These are phyloP conservation scores for Diaporthe destruens DNA, from an alignment of 2,329 filamentous ascomycete genomes.

Conservation along the genomic window DNA sequence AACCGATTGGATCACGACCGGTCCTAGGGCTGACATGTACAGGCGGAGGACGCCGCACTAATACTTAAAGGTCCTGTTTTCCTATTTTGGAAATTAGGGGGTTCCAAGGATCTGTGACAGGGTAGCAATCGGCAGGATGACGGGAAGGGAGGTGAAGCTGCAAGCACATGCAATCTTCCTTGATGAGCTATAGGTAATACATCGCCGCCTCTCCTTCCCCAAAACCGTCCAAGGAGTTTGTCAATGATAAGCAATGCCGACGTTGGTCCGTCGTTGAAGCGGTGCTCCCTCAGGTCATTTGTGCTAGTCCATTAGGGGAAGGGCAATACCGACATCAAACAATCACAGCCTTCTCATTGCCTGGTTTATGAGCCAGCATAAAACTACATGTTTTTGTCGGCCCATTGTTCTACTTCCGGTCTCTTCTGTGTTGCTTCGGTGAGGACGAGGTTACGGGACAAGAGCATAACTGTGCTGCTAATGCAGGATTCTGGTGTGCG, in stretches of 20 bases:
- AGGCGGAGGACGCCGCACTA: not conserved
- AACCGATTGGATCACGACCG: not conserved
- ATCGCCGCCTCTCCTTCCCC: not conserved
- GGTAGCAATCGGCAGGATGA: not conserved
- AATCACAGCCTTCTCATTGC: not conserved
- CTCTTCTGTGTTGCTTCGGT: not conserved
- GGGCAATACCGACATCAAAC: too few species aligned
- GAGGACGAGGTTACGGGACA: not conserved
- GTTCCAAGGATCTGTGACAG: not conserved
- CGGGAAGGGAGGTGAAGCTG: not conserved
- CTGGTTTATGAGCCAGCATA: not conserved
- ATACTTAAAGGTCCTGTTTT: not conserved
- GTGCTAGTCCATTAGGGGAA: not conserved
- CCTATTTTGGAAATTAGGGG: not conserved
- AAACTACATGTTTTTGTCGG: not conserved
- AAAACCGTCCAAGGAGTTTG: not conserved
- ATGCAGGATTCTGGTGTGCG: not conserved
- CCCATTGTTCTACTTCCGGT: not conserved
- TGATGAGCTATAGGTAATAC: not conserved
- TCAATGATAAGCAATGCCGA: not conserved
- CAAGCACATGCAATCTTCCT: not conserved
- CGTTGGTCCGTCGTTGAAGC: not conserved
- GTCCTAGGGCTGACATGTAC: not conserved
- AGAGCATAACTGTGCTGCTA: constrained; percentile 13
- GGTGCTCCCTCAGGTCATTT: not conserved